Base-by-base conservation (phyloP, 2,329 filamentous ascomycete genomes). In the Daldinia sp. region DNA sequence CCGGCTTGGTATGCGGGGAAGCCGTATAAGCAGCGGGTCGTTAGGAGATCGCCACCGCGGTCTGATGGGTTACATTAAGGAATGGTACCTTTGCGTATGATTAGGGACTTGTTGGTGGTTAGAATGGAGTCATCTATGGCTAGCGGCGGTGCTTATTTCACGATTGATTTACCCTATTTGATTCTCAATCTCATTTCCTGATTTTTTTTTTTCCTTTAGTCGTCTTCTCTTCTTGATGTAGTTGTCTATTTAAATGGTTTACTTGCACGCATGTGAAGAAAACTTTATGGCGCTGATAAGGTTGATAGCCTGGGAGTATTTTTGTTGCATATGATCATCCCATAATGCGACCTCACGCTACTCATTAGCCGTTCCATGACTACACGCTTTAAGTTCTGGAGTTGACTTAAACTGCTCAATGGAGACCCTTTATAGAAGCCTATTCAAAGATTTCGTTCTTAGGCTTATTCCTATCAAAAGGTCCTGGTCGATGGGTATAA, bases 401-500 rank as follows among this genome's bases (percentile, higher is more conserved):
- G n/a, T n/a, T n/a, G n/a, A n/a, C n/a, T n/a, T n/a, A n/a, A n/a
- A n/a, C n/a, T n/a, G n/a, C n/a, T n/a, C n/a, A n/a, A n/a, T n/a
- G n/a, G n/a, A n/a, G n/a, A n/a, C n/a, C n/a, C n/a, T n/a, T n/a
- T n/a, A n/a, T n/a, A n/a, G n/a, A n/a, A n/a, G n/a, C n/a, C n/a
- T n/a, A n/a, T n/a, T n/a, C n/a, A n/a, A n/a, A n/a, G n/a, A n/a
- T n/a, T n/a, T n/a, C n/a, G n/a, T n/a, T n/a, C n/a, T 62, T 62
- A 6, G 58, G 44, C 48, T 67, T 56, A 35, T 51, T 60, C n/a
- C 39, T 37, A 10, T 51, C 30, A 41, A 66, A 63, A 13, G 68
- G 68, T 3, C 65, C 70, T 23, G 63, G 68, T 5, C 66, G 55
- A 48, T 71, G 71, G 4, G 63, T 73, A 41, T 62, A 73, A 7